A percentile compares a stretch with the other conserved stretches of the same genome.
phyloP scores from a whole-genome alignment of 2,329 filamentous ascomycete species.

The Rachicladosporium sp. region DNA sequence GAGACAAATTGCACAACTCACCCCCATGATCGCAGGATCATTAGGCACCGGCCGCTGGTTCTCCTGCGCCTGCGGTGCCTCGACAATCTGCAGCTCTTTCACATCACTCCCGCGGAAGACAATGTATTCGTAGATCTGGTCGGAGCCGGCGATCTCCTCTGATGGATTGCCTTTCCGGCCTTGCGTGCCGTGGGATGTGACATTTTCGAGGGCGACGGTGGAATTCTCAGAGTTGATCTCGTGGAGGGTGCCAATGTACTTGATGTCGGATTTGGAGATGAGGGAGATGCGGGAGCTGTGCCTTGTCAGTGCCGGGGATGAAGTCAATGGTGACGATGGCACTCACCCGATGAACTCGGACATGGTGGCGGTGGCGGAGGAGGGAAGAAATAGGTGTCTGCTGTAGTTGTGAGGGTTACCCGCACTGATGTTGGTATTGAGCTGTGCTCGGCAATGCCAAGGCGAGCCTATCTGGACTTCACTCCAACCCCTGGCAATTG shows the following conservation, averaged over 20 bases:
- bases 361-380: slow-evolving; percentile 28
- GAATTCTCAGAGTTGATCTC: slow-evolving; percentile 97
- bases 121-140: slow-evolving; percentile 94
- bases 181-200: slow-evolving; percentile 88
- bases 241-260: slow-evolving; percentile 87
- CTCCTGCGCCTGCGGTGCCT: slow-evolving; percentile 45
- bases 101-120: slow-evolving; percentile 97
- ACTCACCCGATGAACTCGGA: slow-evolving; percentile 50
- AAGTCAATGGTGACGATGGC: slow-evolving; percentile 4
- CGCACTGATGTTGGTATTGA: too few species aligned
- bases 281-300: slow-evolving; percentile 81
- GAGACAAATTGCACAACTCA: slow-evolving; percentile 26
- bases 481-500: too few species aligned
- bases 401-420: not conserved
- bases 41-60: slow-evolving; percentile 72
- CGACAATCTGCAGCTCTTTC: slow-evolving; percentile 91
- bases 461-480: too few species aligned
- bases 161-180: slow-evolving; percentile 66
- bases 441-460: too few species aligned
- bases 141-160: slow-evolving; percentile 72
- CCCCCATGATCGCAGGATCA: slow-evolving; percentile 91
- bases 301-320: slow-evolving; percentile 14
- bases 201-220: slow-evolving; percentile 93
- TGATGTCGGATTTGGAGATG: slow-evolving; percentile 95
- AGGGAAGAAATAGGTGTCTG: not conserved